phyloP scores from a whole-genome alignment of 176 grass and related monocot species.

The Cocos nucifera region DNA sequence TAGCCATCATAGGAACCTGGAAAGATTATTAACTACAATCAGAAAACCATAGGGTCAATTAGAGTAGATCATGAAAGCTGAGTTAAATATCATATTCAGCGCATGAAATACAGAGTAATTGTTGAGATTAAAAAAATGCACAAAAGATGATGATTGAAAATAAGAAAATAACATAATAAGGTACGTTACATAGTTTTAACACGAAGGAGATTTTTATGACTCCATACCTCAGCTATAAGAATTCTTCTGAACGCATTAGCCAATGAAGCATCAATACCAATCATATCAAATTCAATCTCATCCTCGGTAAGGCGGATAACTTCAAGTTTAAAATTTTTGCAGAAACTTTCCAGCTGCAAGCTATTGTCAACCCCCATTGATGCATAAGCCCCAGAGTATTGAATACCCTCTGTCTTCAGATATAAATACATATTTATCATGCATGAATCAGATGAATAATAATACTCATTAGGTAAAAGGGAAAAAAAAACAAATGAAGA shows the following conservation, averaged over 20 bases:
- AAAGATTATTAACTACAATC: slow-evolving; percentile 8
- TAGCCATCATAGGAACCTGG: slow-evolving; percentile 89
- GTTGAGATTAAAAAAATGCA: too few relatives aligned
- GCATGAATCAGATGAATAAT: neutral
- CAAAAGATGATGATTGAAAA: too few relatives aligned
- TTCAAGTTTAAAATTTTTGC: slow-evolving; percentile 53
- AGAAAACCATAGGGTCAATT: neutral
- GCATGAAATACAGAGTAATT: too few relatives aligned
- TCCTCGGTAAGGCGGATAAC: slow-evolving; percentile 63
- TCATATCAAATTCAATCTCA: slow-evolving; percentile 95
- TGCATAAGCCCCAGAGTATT: slow-evolving; percentile 59
- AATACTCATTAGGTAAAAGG: neutral
- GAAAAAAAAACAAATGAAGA: neutral
- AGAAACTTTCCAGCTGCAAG: slow-evolving; percentile 38
- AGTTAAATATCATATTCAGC: too few relatives aligned
- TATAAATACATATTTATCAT: neutral
- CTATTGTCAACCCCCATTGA: slow-evolving; percentile 61
- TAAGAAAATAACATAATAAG: neutral
- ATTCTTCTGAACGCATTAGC: slow-evolving; percentile 86
- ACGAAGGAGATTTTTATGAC: neutral
- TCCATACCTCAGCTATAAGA: slow-evolving; percentile 74
- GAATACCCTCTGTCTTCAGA: slow-evolving; percentile 64
- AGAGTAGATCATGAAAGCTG: too few relatives aligned
- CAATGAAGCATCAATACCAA: slow-evolving; percentile 79
- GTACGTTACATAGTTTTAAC: neutral